phyloP scores from a whole-genome alignment of 2,329 filamentous ascomycete species.

The Calonectria pteridis region DNA sequence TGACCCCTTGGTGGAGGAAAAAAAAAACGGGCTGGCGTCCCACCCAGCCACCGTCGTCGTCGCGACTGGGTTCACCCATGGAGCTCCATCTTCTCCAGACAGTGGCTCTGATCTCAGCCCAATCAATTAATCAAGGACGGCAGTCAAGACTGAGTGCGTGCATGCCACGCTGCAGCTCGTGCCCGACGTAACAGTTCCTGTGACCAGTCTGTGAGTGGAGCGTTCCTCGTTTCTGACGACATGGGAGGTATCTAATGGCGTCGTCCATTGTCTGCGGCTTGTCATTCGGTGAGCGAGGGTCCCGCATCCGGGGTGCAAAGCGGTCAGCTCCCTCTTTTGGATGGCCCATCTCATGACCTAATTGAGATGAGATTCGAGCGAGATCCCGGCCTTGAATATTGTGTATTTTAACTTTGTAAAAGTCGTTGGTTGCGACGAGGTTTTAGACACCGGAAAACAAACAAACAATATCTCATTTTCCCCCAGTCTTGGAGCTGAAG shows the following conservation, averaged over 20 bases:
- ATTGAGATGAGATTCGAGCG: conserved; percentile 1
- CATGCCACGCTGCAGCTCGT: conserved; percentile 5
- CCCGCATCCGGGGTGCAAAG: conserved; percentile 5
- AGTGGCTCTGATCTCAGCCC: neutral
- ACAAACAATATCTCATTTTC: neutral
- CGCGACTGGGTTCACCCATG: neutral
- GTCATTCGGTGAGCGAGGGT: conserved; percentile 1
- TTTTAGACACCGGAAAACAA: neutral
- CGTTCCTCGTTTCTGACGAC: conserved; percentile 15
- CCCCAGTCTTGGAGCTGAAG: neutral
- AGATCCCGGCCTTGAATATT: neutral
- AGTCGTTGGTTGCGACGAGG: too few species aligned
- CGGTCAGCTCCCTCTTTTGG: neutral
- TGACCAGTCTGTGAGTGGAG: conserved; percentile 13
- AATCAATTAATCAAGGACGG: neutral
- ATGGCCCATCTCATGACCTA: neutral
- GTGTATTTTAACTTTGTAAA: neutral
- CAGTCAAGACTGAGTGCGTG: neutral
- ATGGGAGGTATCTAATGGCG: conserved; percentile 11
- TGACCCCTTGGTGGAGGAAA: neutral
- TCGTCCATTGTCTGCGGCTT: conserved; percentile 5
- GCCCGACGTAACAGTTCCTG: conserved; percentile 6
- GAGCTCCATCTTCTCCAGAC: neutral
- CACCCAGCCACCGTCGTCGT: neutral
- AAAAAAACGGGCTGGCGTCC: neutral